Conservation (phyloP, 345 rosid genomes). For the Aquilaria yunnanensis region DNA sequence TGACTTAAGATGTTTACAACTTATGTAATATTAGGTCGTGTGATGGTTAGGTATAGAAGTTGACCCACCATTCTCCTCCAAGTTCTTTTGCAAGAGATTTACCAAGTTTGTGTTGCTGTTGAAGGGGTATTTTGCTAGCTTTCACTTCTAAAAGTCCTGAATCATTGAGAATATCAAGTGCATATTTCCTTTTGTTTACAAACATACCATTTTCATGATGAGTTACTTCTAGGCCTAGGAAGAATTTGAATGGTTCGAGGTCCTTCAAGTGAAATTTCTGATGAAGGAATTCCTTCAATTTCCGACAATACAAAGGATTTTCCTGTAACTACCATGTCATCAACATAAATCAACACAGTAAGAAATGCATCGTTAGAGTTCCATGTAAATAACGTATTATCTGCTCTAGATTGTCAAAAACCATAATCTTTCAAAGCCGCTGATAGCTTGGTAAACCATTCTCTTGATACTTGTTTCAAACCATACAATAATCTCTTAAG, state of each 20-base stretch:
- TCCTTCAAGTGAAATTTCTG: background rate
- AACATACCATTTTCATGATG: background rate
- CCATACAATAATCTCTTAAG: conserved; percentile 6
- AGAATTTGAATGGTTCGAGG: background rate
- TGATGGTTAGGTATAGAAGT: background rate
- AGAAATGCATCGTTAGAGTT: background rate
- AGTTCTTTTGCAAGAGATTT: background rate
- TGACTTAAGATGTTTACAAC: background rate
- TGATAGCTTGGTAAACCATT: conserved; percentile 2
- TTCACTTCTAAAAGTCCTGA: background rate
- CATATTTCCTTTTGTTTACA: background rate
- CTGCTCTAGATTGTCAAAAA: background rate
- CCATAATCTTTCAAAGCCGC: background rate
- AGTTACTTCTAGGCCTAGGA: background rate
- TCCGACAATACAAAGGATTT: background rate
- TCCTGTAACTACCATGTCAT: background rate
- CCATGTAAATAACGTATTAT: background rate
- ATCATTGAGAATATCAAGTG: background rate
- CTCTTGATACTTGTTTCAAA: background rate
- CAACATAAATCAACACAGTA: background rate
- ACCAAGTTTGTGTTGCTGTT: background rate
- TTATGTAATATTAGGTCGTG: background rate
- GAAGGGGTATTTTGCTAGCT: background rate
- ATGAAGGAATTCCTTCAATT: background rate
- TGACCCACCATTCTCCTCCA: background rate